A percentile compares a stretch with the other conserved stretches of the same genome.
These are phyloP conservation scores for Phoma sp. DNA, from an alignment of 2,329 filamentous ascomycete genomes.

Conservation along the genomic window DNA sequence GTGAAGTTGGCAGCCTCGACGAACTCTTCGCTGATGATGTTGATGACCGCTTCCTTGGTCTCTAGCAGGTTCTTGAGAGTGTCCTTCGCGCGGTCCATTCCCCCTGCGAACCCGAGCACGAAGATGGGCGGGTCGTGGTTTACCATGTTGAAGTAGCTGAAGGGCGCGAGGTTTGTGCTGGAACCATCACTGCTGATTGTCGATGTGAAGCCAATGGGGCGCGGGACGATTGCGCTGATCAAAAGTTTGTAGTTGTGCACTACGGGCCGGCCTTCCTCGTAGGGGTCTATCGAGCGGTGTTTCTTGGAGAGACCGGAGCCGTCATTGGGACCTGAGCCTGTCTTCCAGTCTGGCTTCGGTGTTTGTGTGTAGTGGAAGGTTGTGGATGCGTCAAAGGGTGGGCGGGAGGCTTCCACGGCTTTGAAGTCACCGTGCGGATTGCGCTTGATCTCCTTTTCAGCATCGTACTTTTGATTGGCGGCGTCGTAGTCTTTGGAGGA, in stretches of 20 bases:
- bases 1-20: slow-evolving; percentile 88
- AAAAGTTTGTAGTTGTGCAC: slow-evolving; percentile 89
- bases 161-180: slow-evolving; percentile 80
- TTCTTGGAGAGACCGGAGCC: slow-evolving; percentile 58
- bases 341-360: slow-evolving; percentile 68
- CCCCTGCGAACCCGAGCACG: slow-evolving; percentile 66
- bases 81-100: slow-evolving; percentile 73
- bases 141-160: slow-evolving; percentile 84
- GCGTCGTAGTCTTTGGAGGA: background rate
- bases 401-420: slow-evolving; percentile 69
- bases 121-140: slow-evolving; percentile 89
- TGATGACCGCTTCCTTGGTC: slow-evolving; percentile 75
- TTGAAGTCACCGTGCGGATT: slow-evolving; percentile 80
- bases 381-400: slow-evolving; percentile 61
- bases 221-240: slow-evolving; percentile 81
- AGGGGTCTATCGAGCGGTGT: slow-evolving; percentile 83
- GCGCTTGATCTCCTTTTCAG: slow-evolving; percentile 59
- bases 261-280: slow-evolving; percentile 70
- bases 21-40: slow-evolving; percentile 84
- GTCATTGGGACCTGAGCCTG: slow-evolving; percentile 70
- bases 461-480: slow-evolving; percentile 48
- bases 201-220: slow-evolving; percentile 74
- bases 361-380: slow-evolving; percentile 68
- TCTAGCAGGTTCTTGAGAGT: slow-evolving; percentile 76
- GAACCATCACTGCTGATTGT: slow-evolving; percentile 67